Base-by-base conservation (phyloP, 805 yeast genomes). In the Hanseniaspora thailandica region DNA sequence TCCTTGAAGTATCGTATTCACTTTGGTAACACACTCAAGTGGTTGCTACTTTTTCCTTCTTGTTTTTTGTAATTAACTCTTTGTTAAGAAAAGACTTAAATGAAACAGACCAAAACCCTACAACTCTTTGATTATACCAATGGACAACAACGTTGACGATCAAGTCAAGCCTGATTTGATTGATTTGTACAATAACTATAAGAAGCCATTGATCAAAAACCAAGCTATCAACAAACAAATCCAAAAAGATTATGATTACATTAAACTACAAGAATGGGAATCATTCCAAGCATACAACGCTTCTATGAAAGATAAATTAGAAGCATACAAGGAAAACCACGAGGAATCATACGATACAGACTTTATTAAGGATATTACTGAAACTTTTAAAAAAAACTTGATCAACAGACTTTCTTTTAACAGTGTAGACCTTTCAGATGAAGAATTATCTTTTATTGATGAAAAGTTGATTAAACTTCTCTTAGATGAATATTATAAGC, bases 231-330 rank as follows among this genome's bases (percentile, higher is more conserved):
- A 59, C 12, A 66, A 66, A 47, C 57, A 58, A 33, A 54, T 59
- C 10, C 63, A 61, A 43, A 69, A 66, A 51, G 66, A 67, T 55
- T 67, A 68, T 67, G 64, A 66, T 35, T 66, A 63, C 43, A 53
- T 66, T 28, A 66, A 62, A 52, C 61, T 60, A 31, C 70, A 67
- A 53, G 69, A 67, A 56, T 66, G 66, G 55, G 70, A 67, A 56
- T 55, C 66, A 39, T 62, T 67, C n/a, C 59, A 61, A 30, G 68
- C 64, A 47, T 67, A 68, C 66, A 64, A 64, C 22, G 5, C 39
- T 3, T 31, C 34, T 9, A 43, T 54, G 2, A 54, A 48, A 48
- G 49, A 47, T 5, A 17, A 30, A 5, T 15, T 54, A 23, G 56
- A 47, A 3, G 25, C 38, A 1, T 36, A 43, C 31, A 40, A 41